Evolutionary conservation across 306 rosid species (phyloP).

Genomic region (Sphenostylis stenocarpa): DNA sequence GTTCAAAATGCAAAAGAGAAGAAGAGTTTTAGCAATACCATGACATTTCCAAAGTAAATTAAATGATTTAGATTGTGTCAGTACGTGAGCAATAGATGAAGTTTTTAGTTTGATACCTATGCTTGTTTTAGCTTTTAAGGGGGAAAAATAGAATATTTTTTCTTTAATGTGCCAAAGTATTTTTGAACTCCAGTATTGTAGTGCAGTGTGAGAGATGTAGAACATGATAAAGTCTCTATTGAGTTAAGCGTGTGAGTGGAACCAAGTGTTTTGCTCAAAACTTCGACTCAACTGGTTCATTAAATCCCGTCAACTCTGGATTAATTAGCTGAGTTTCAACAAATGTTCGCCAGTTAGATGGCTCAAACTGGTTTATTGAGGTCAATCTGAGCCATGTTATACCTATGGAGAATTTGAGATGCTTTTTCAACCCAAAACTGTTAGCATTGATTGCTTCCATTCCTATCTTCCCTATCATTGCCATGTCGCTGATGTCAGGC

Average conservation of each 20-base stretch:
- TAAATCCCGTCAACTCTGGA: not conserved
- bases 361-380: not conserved
- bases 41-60: not conserved
- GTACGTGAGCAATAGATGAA: not conserved
- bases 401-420: not conserved
- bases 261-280: not conserved
- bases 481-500: not conserved
- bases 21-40: not conserved
- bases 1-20: not conserved
- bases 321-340: not conserved
- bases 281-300: not conserved
- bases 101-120: not conserved
- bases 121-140: not conserved
- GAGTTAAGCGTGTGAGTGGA: no score
- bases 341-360: not conserved
- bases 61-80: not conserved
- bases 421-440: not conserved
- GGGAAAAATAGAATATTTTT: not conserved
- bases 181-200: not conserved
- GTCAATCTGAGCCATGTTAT: not conserved
- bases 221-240: not conserved
- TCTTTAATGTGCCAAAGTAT: not conserved
- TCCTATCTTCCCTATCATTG: not conserved
- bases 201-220: not conserved
- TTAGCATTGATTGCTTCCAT: not conserved